Base-by-base conservation (phyloP, 2,329 filamentous ascomycete species). In the Rutstroemia sp. region DNA sequence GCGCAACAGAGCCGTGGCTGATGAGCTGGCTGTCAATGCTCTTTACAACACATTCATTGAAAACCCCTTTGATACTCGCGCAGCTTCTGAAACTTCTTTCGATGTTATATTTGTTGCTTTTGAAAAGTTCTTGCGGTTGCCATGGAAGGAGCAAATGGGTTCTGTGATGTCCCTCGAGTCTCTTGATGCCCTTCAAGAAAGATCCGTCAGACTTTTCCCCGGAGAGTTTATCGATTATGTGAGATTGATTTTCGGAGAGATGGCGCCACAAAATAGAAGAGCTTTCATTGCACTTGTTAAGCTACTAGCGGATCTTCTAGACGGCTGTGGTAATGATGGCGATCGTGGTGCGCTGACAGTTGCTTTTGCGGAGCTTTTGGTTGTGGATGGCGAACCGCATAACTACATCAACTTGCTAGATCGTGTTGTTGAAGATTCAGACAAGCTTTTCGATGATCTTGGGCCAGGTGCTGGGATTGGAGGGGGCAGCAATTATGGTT, bases 41-140 rank as follows among this genome's bases (percentile, higher is more conserved):
- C 76, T 96, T 1, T 96, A 96, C 73, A 96, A 96, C 68, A 81
- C 84, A 36, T 78, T 96, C 14, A 83, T 95, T 17, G 91, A 96
- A 69, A 87, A 87, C 61, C 89, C 91, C 0, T 86, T 83, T 52
- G 90, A 89, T 65, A 79, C 88, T 61, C 87, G 95, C 53, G 76
- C 84, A 9, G 83, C 88, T 2, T 80, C 84, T 0, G 90, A 96
- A 58, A 79, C 89, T 8, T 81, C 85, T 3, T 83, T 92, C 8
- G 91, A 96, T 66, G 84, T 92, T 19, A 79, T 97, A 5, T 95
- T 96, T 67, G 87, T 88, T 25, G 88, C 92, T 0, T 97, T 96
- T 69, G 92, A 96, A 69, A 96, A 95, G 60, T 97, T 96, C 64
- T 75, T 96, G 58, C 84, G 84, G 57, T 86, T 91, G 60, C 91